phyloP scores from a whole-genome alignment of 129 eudicot genomes.

The Smallanthus sonchifolius region DNA sequence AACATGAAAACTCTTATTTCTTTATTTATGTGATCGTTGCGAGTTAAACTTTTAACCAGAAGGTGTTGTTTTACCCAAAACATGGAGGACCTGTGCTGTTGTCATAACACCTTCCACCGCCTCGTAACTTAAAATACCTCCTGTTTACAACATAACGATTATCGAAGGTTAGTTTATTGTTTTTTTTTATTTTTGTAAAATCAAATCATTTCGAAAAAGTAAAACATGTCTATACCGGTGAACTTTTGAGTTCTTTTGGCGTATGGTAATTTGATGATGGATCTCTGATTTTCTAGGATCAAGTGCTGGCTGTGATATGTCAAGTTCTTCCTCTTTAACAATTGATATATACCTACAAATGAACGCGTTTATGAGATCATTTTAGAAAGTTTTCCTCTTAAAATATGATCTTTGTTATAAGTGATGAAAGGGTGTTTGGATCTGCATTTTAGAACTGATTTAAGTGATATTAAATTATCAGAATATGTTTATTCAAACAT shows the following conservation, averaged over 20 bases:
- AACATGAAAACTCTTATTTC: not conserved
- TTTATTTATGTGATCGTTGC: not conserved
- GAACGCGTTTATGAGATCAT: not conserved
- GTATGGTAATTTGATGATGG: conserved; percentile 72
- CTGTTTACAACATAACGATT: conserved; percentile 32
- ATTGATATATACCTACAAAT: conserved; percentile 61
- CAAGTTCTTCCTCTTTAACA: conserved; percentile 66
- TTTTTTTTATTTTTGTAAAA: not conserved
- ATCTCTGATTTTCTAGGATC: conserved; percentile 64
- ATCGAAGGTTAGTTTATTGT: not conserved
- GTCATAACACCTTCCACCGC: conserved; percentile 54
- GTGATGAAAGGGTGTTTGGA: not conserved
- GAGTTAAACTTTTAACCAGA: not conserved
- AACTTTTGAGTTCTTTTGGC: conserved; percentile 47
- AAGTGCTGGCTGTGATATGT: conserved; percentile 83
- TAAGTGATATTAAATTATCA: not conserved
- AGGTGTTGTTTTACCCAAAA: conserved; percentile 49
- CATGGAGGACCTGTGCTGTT: conserved; percentile 84
- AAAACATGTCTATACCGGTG: conserved; percentile 49
- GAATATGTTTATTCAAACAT: not conserved
- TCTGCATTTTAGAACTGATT: not conserved
- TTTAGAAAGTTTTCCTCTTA: not conserved
- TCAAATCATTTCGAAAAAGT: not conserved
- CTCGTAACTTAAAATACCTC: conserved; percentile 49
- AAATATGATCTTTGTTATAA: not conserved